Evolutionary conservation across 352 stramenopile species (phyloP).

Genomic region (Pelagophyceae sp.): DNA sequence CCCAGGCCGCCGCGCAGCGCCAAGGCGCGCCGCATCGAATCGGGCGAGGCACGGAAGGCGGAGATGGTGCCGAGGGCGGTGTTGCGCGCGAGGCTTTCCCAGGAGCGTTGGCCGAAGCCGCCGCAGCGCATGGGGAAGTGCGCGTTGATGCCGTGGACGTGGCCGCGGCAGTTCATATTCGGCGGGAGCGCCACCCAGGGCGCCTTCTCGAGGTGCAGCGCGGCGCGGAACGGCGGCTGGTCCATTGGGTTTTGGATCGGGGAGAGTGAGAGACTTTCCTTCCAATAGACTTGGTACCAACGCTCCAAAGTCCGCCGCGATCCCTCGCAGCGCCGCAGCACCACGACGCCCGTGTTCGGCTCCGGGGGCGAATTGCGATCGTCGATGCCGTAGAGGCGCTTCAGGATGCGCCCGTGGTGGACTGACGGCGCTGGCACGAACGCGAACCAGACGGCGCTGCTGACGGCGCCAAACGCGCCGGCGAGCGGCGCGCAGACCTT

Average conservation of each 20-base stretch:
- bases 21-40: not conserved
- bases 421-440: conserved; percentile 10
- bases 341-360: conserved; percentile 8
- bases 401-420: not conserved
- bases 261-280: not conserved
- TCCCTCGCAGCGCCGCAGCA: not conserved
- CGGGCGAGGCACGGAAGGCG: not conserved
- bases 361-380: not conserved
- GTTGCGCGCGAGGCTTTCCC: not conserved
- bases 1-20: not conserved
- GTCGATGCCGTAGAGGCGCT: conserved; percentile 5
- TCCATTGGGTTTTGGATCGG: conserved; percentile 18
- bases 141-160: not conserved
- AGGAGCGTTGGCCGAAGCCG: not conserved
- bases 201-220: not conserved
- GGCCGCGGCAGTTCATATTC: conserved; percentile 6
- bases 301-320: not conserved
- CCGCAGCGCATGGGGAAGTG: conserved; percentile 4
- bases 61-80: not conserved
- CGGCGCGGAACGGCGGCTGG: conserved; percentile 3
- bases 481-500: not conserved
- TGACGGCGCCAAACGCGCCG: not conserved
- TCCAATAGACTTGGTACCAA: conserved; percentile 9
- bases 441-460: not conserved
- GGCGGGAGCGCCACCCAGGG: not conserved